Base-by-base conservation (phyloP, 2,329 filamentous ascomycete species). In the Alternaria ethzedia region DNA sequence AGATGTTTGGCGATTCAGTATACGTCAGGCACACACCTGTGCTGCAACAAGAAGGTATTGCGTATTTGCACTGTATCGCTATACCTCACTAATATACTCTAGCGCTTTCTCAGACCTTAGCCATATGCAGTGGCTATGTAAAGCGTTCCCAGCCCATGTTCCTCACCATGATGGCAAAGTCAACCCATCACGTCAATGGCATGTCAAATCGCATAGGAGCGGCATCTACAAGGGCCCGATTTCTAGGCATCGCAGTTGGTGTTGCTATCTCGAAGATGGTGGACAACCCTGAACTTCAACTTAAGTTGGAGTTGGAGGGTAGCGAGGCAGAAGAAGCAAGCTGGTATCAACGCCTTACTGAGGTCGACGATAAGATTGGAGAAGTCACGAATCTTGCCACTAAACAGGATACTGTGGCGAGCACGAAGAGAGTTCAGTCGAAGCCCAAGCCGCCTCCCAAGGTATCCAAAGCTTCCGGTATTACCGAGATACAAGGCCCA, bases 241-340 rank as follows among this genome's bases (percentile, higher is more conserved):
- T 97, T 69, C 84, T 99, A 1, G 96, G 96, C 0, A 96, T 99
- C 89, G 85, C 92, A 3, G 89, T 97, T 30, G 96, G 93, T 5
- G 93, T 93, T 69, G 88, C 90, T 1, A 82, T 91, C 3, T 90
- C 88, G 0, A 82, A 82, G 49, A 80, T 97, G 52, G 83, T 89
- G 13, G 91, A 92, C 69, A 83, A 86, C 59, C 86, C 86, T 25
- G 90, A 90, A 9, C 90, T 90, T 61, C 88, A 85, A 59, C 89
- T 99, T 76, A 89, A 91, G 64, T 98, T 99, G 74, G 90, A 94
- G 41, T 87, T 94, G 73, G 91, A 96, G 20, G 94, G 96, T 63
- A 89, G 89, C 75, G 86, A 89, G 47, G 88, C 87, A 2, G 85
- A 88, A 1, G 94, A 97, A 75, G 91, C 91, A 2, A 81, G 84